Percentiles rank a stretch among this genome's conserved stretches.
Evolutionary conservation across 2,329 filamentous ascomycete species (phyloP).

Genomic region (Ascochyta viciae-villosae): DNA sequence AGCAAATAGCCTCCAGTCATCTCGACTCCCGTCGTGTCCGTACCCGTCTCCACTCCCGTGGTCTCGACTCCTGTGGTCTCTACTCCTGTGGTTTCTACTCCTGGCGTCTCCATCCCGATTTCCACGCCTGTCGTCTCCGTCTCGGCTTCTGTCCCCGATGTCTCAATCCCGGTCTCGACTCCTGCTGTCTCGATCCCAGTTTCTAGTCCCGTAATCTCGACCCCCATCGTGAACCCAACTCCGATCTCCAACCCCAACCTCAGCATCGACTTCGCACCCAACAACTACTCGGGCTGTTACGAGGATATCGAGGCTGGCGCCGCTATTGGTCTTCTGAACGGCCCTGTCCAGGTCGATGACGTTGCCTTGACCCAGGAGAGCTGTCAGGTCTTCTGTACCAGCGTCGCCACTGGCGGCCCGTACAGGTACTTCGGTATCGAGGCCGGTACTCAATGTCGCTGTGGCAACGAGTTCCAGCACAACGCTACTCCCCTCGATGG

Average conservation of each 20-base stretch:
- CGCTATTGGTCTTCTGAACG: background rate
- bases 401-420: background rate
- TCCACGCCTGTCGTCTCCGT: no score
- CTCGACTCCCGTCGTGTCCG: no score
- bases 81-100: no score
- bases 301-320: background rate
- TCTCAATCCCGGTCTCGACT: no score
- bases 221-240: background rate
- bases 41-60: no score
- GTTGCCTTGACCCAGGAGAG: background rate
- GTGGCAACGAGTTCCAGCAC: slow-evolving; percentile 7
- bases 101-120: no score
- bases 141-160: no score
- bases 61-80: no score
- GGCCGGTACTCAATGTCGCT: slow-evolving; percentile 10
- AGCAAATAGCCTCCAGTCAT: slow-evolving; percentile 4
- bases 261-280: background rate
- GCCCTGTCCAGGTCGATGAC: background rate
- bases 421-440: slow-evolving; percentile 20
- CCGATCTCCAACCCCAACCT: background rate
- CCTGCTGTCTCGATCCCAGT: no score
- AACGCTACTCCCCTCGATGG: background rate
- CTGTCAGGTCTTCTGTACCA: slow-evolving; percentile 15
- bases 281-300: slow-evolving; percentile 1
- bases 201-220: no score